Base-by-base conservation (phyloP, 306 rosid species). In the Citrullus colocynthis region DNA sequence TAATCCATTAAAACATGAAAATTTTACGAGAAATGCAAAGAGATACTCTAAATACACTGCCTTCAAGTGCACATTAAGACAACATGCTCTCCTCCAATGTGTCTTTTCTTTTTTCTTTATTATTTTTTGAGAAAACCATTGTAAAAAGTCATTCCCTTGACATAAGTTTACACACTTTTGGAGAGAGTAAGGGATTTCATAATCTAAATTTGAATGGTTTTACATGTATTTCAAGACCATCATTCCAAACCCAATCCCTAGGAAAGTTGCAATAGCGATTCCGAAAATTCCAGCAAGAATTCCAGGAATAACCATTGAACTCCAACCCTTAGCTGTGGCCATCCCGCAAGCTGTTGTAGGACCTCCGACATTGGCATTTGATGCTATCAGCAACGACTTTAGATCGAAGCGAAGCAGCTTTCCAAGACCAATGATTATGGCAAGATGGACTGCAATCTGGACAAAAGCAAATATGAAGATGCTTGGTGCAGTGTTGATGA, bases 281-380 rank as follows among this genome's bases (percentile, higher is more conserved):
- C 94, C 94, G 55, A 91, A 87, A 71, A 89, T 88, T 80, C 97
- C 97, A 75, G 89, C 94, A 78, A 89, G 97, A 88, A 91, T 88
- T 57, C 90, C 90, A 52, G 94, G 90, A 65, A 91, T 87, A 63
- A 91, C 63, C 83, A 91, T 84, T 12, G 97, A 91, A 48, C 63
- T 59, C 92, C 97, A 91, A 73, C 88, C 89, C 85, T 85, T 89
- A 58, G 91, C 86, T 7, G 88, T 84, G 66, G 93, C 94, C 93
- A 89, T 88, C 48, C 90, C 93, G 75, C 90, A 85, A 16, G 88
- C 91, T 1, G 88, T 82, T 13, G 89, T 82, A 42, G 91, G 91
- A 51, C 87, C 91, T 44, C 87, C 91, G 1, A 88, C 82, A 2
- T 85, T 88, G 69, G 91, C 91, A 54, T 88, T 83, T n/a, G 91